A percentile compares a stretch with the other conserved stretches of the same genome.
Conservation (phyloP, 2,329 filamentous ascomycete genomes). For the Fusarium verrucosum region DNA sequence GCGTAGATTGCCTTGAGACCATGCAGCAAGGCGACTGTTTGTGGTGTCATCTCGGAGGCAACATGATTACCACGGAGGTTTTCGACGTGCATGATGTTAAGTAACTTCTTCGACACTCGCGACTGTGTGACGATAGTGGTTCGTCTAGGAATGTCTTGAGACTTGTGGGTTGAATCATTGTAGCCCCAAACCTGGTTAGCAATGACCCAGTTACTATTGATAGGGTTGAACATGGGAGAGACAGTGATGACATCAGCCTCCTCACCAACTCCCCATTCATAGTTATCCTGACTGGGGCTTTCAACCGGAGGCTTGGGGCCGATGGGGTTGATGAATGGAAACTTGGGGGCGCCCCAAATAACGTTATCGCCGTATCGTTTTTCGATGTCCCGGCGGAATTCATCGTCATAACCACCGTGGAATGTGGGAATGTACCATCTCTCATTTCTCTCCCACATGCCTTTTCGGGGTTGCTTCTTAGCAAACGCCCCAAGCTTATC, state of each 20-base stretch:
- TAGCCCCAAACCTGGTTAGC: slow-evolving; percentile 75
- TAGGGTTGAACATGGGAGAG: slow-evolving; percentile 81
- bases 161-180: slow-evolving; percentile 58
- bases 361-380: slow-evolving; percentile 59
- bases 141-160: slow-evolving; percentile 71
- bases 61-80: slow-evolving; percentile 78
- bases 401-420: slow-evolving; percentile 73
- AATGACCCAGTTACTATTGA: slow-evolving; percentile 77
- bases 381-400: slow-evolving; percentile 73
- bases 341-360: slow-evolving; percentile 72
- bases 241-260: slow-evolving; percentile 79
- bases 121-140: slow-evolving; percentile 82
- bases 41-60: slow-evolving; percentile 82
- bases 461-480: slow-evolving; percentile 73
- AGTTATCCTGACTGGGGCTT: slow-evolving; percentile 70
- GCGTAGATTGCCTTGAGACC: slow-evolving; percentile 82
- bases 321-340: slow-evolving; percentile 68
- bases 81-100: slow-evolving; percentile 82
- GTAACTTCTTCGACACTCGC: slow-evolving; percentile 74
- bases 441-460: slow-evolving; percentile 77
- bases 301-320: slow-evolving; percentile 70
- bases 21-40: slow-evolving; percentile 77
- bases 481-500: slow-evolving; percentile 71
- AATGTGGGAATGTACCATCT: slow-evolving; percentile 76
- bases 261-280: slow-evolving; percentile 79